Evolutionary conservation across 2,329 filamentous ascomycete genomes (phyloP), one percentile per base, ranked within the genome.

Genomic region (Mycogone perniciosa): DNA sequence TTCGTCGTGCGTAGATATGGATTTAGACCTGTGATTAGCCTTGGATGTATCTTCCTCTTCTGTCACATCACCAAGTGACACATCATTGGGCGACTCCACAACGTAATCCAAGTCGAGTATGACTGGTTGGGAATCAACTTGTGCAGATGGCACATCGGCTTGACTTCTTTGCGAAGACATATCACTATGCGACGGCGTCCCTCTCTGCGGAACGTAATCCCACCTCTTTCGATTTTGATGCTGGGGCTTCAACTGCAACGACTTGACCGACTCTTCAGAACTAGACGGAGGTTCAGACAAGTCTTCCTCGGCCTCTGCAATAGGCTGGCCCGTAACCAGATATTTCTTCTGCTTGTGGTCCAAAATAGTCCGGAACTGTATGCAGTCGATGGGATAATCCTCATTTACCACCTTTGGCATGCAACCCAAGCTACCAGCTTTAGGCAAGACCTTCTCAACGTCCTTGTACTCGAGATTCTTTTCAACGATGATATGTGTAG

Each of bases 401-500:
- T 88, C 84, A 51, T 83, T 85, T 8, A 90, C 83, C 3, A 95
- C 59, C 2, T 75, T 60, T 5, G 69, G 63, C 40, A 71, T 59
- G 6, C 27, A n/a, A n/a, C 30, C 38, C n/a, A 31, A 9, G 33
- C 29, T 26, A 7, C 57, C 52, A 26, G 45, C 59, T 33, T 40
- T 60, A n/a, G 55, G 54, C 31, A 60, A 58, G 31, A 79, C 74
- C 8, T 68, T 71, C 49, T 84, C 64, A 6, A 95, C 72, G 51
- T 90, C 80, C 4, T 74, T 67, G 61, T 83, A 91, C 1, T 71
- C 71, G 45, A 93, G 69, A 1, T 69, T 69, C 56, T 82, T 85
- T 62, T 96, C 91, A 2, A 89, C 84, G 52, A 97, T 76, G 44
- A 95, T 71, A 68, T 96, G 89, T 1, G 86, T 95, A 11, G 93